Percentiles rank a stretch among this genome's conserved stretches.
These are phyloP conservation scores for Colletotrichum brevisporum DNA, from an alignment of 2,329 filamentous ascomycete genomes.

Conservation along the genomic window DNA sequence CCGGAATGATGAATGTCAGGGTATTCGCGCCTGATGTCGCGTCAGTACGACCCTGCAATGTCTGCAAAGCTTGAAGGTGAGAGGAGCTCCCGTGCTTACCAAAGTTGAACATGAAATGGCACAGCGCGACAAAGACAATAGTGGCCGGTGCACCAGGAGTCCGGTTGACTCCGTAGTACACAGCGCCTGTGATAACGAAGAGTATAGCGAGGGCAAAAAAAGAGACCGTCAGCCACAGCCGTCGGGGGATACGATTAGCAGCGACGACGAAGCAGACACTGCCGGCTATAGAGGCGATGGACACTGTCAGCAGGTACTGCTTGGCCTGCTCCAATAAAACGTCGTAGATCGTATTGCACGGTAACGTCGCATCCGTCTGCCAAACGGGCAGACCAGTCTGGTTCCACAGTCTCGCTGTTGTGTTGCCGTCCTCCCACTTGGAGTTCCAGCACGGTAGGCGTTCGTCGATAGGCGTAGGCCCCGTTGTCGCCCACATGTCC, in stretches of 20 bases:
- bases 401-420: conserved; percentile 59
- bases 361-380: conserved; percentile 64
- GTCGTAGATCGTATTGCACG: conserved; percentile 67
- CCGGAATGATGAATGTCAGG: conserved; percentile 74
- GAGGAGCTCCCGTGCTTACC: conserved; percentile 50
- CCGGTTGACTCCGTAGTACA: conserved; percentile 64
- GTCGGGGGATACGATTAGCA: conserved; percentile 63
- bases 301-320: conserved; percentile 67
- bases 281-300: conserved; percentile 64
- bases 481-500: conserved; percentile 58
- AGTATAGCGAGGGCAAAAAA: conserved; percentile 62
- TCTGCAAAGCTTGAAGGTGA: background rate
- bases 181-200: conserved; percentile 64
- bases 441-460: conserved; percentile 64
- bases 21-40: conserved; percentile 66
- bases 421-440: conserved; percentile 57
- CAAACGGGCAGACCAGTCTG: conserved; percentile 59
- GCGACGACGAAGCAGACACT: conserved; percentile 64
- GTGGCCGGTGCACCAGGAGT: conserved; percentile 59
- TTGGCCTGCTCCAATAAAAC: conserved; percentile 66
- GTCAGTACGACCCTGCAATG: conserved; percentile 25
- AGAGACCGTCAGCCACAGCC: conserved; percentile 64
- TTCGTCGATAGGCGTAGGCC: conserved; percentile 51
- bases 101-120: conserved; percentile 70
- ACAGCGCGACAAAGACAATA: conserved; percentile 65